phyloP scores from a whole-genome alignment of 148 eudicot genomes.

The Nyssa sinensis region DNA sequence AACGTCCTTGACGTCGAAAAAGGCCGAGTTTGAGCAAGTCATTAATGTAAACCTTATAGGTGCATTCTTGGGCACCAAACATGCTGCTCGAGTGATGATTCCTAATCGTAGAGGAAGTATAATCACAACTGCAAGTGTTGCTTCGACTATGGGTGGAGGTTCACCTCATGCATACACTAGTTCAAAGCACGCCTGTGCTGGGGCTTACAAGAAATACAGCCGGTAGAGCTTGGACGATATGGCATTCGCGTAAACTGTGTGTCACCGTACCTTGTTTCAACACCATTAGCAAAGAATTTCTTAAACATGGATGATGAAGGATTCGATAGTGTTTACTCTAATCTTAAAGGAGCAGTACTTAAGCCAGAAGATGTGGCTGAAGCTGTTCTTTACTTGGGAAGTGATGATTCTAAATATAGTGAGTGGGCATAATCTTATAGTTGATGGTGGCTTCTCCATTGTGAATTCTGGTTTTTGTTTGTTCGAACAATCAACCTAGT shows the following conservation, averaged over 20 bases:
- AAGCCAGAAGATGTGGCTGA: too few relatives aligned
- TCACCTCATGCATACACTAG: conserved; percentile 21
- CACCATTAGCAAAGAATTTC: conserved; percentile 8
- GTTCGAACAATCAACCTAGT: background rate
- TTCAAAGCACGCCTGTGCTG: conserved; percentile 31
- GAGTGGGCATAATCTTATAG: conserved; percentile 27
- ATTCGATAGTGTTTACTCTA: too few relatives aligned
- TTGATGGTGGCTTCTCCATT: conserved; percentile 40
- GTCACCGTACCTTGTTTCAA: conserved; percentile 11
- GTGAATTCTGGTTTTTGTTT: background rate
- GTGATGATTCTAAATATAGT: conserved; percentile 33
- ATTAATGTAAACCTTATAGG: too few relatives aligned
- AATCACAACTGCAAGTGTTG: too few relatives aligned
- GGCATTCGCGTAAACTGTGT: too few relatives aligned
- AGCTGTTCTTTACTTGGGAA: conserved; percentile 22
- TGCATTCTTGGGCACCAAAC: too few relatives aligned
- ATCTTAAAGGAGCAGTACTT: too few relatives aligned
- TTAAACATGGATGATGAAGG: background rate
- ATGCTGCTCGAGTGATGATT: too few relatives aligned
- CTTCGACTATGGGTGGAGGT: conserved; percentile 11
- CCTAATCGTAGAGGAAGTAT: too few relatives aligned
- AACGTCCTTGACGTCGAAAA: too few relatives aligned
- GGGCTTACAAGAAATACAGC: conserved; percentile 27
- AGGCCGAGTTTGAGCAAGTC: too few relatives aligned
- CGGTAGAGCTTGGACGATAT: conserved; percentile 27